Percentiles rank a stretch among this genome's conserved stretches.
phyloP scores from a whole-genome alignment of 768 basidiomycete species.

The Trametes cingulata region DNA sequence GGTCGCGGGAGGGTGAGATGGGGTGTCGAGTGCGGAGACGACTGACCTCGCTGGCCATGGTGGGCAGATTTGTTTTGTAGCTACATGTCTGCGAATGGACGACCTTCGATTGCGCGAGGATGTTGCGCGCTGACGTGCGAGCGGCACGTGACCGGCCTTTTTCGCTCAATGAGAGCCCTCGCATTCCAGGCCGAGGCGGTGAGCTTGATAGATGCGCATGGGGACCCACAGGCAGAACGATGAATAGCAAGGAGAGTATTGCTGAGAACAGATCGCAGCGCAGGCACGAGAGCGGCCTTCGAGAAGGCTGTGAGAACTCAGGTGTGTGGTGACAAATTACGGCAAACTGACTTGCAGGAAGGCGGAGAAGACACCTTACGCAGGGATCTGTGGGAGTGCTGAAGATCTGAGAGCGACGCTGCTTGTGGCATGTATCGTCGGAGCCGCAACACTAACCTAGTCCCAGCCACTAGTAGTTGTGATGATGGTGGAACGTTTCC shows the following conservation, averaged over 20 bases:
- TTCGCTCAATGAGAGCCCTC: slow-evolving; percentile 9
- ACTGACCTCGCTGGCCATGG: neutral
- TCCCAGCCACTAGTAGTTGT: too few relatives aligned
- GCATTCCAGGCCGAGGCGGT: slow-evolving; percentile 13
- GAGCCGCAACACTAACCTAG: too few relatives aligned
- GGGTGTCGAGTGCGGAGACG: neutral
- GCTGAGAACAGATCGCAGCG: neutral
- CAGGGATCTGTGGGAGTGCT: slow-evolving; percentile 8
- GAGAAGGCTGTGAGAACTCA: slow-evolving; percentile 1
- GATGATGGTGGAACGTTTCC: too few relatives aligned
- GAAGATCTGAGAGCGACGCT: neutral
- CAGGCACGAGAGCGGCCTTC: neutral
- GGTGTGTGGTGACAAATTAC: neutral
- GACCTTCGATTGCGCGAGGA: slow-evolving; percentile 20
- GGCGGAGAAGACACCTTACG: neutral
- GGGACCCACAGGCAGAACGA: neutral
- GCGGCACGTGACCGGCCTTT: slow-evolving; percentile 9
- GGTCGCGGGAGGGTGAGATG: neutral
- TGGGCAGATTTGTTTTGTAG: slow-evolving; percentile 10
- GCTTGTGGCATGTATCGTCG: too few relatives aligned
- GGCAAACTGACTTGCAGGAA: neutral
- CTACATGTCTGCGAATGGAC: slow-evolving; percentile 7
- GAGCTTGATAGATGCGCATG: slow-evolving; percentile 8
- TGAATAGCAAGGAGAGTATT: slow-evolving; percentile 5
- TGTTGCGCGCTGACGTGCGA: slow-evolving; percentile 23